Evolutionary conservation across 1,139 yeast species (phyloP).

Genomic region (Suhomyces choctaworum): DNA sequence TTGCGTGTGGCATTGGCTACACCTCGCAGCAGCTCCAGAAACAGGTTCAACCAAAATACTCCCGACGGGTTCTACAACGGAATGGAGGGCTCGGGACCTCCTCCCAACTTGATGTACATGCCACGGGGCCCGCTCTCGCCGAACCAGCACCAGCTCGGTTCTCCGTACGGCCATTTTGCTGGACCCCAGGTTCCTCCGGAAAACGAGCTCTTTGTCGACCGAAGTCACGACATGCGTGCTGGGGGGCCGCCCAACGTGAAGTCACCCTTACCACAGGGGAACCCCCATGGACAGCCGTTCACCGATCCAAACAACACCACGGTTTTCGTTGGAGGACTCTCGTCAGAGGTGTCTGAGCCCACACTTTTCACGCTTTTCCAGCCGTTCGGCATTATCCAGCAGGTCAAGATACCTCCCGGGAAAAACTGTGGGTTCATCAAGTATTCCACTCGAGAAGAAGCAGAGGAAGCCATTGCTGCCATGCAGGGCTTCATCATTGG

Average conservation of each 20-base stretch:
- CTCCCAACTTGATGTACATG: conserved; percentile 12
- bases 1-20: conserved; percentile 72
- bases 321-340: conserved; percentile 90
- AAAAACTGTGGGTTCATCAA: conserved; percentile 95
- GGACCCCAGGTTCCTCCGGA: neutral
- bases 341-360: conserved; percentile 73
- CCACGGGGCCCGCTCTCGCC: conserved; percentile 2
- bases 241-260: conserved; percentile 2
- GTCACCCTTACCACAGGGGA: conserved; percentile 8
- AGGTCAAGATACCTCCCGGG: conserved; percentile 87
- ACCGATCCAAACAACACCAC: conserved; percentile 86
- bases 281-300: conserved; percentile 27
- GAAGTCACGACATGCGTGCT: neutral
- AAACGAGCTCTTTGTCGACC: neutral
- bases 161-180: conserved; percentile 5
- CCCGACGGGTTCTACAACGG: conserved; percentile 5
- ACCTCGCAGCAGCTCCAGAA: conserved; percentile 36
- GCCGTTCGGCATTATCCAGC: conserved; percentile 82
- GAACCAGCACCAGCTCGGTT: conserved; percentile 4
- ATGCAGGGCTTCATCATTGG: conserved; percentile 94
- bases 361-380: conserved; percentile 72
- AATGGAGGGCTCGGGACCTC: conserved; percentile 1
- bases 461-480: conserved; percentile 84
- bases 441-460: conserved; percentile 74
- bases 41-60: conserved; percentile 1